A percentile compares a stretch with the other conserved stretches of the same genome.
Evolutionary conservation across 768 basidiomycete species (phyloP).

Genomic region (Russula sp.): DNA sequence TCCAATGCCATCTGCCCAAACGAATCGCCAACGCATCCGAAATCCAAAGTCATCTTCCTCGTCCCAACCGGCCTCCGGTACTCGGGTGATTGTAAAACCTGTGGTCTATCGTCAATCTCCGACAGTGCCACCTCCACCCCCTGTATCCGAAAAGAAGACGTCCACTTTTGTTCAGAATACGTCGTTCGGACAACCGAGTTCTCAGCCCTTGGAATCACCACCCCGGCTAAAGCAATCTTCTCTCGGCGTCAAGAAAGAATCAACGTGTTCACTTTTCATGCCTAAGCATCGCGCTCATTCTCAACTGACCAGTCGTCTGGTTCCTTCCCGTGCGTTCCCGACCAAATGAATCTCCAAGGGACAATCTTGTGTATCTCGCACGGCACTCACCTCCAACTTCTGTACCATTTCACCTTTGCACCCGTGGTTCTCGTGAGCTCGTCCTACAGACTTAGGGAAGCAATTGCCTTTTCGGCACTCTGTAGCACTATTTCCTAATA

Average conservation of each 20-base stretch:
- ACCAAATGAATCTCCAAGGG: slow-evolving; percentile 8
- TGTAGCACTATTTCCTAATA: slow-evolving; percentile 12
- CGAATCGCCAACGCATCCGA: slow-evolving; percentile 30
- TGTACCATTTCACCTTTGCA: slow-evolving; percentile 17
- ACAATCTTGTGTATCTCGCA: slow-evolving; percentile 9
- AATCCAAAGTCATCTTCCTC: slow-evolving; percentile 25
- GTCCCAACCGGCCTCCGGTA: slow-evolving; percentile 18
- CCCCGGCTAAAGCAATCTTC: slow-evolving; percentile 33
- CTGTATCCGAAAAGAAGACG: slow-evolving; percentile 15
- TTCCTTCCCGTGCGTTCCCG: slow-evolving; percentile 11
- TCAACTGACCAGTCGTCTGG: slow-evolving; percentile 24
- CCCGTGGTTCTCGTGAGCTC: slow-evolving; percentile 11
- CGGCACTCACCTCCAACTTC: background rate
- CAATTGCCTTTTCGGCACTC: background rate
- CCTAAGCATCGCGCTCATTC: slow-evolving; percentile 62
- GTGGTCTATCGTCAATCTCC: slow-evolving; percentile 5
- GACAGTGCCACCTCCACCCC: slow-evolving; percentile 20
- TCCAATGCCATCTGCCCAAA: slow-evolving; percentile 44
- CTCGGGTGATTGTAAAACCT: slow-evolving; percentile 14
- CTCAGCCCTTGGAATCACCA: slow-evolving; percentile 21
- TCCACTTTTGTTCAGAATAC: background rate
- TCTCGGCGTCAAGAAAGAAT: slow-evolving; percentile 49
- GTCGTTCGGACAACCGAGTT: slow-evolving; percentile 5
- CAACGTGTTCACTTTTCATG: slow-evolving; percentile 57
- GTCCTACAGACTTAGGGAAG: slow-evolving; percentile 8